Conservation (phyloP, 352 stramenopile species). For the Phytophthora tubulina region DNA sequence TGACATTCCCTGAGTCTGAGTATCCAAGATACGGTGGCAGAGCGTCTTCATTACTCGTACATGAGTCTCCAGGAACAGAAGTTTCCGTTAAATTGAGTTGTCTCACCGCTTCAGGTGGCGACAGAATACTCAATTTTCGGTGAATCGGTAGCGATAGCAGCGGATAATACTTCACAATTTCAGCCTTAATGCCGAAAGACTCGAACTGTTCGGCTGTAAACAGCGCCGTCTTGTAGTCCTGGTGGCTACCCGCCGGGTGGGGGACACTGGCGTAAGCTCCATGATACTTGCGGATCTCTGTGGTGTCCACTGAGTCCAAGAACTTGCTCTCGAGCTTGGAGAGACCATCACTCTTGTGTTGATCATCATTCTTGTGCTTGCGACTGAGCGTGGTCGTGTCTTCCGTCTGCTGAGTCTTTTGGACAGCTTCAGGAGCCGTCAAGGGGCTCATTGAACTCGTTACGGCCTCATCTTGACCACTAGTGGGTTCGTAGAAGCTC, state of each 20-base stretch:
- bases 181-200: slow-evolving; percentile 66
- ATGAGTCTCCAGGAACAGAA: slow-evolving; percentile 66
- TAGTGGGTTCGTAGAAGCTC: slow-evolving; percentile 17
- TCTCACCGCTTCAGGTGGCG: slow-evolving; percentile 37
- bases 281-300: slow-evolving; percentile 38
- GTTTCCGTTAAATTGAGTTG: slow-evolving; percentile 71
- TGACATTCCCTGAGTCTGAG: slow-evolving; percentile 78
- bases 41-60: slow-evolving; percentile 63
- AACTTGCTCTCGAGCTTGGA: slow-evolving; percentile 37
- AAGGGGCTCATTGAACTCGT: neutral
- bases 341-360: slow-evolving; percentile 31
- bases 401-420: slow-evolving; percentile 9
- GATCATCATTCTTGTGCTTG: slow-evolving; percentile 25
- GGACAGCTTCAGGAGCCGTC: neutral
- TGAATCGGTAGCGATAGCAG: slow-evolving; percentile 75
- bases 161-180: slow-evolving; percentile 74
- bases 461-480: neutral
- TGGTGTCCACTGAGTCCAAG: slow-evolving; percentile 37
- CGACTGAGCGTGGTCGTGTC: slow-evolving; percentile 23
- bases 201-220: slow-evolving; percentile 68
- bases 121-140: slow-evolving; percentile 56
- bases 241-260: slow-evolving; percentile 51
- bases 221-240: slow-evolving; percentile 72
- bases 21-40: slow-evolving; percentile 88
- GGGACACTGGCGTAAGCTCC: slow-evolving; percentile 50